Evolutionary conservation across 257 asterid species (phyloP), one percentile per base, ranked within the genome.

Genomic region (Petunia secreta): DNA sequence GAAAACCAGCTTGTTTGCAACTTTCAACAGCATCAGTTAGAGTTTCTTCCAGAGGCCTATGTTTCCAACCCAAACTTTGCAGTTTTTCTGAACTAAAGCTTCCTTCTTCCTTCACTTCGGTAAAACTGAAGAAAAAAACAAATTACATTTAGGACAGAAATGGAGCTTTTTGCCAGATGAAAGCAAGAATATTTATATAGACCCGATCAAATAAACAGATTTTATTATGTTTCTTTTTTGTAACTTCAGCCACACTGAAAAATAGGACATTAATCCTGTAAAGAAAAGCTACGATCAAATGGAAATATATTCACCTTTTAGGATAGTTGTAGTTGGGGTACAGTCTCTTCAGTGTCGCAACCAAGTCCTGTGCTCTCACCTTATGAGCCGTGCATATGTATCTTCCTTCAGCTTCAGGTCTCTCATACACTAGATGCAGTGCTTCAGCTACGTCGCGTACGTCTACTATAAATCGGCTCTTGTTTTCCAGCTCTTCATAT

Each of bases 361-460:
- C 90, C 82, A 92, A 1, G 11, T 87, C 93, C 54, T 75, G 85
- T 57, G 78, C 25, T 39, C 43, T 77, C 76, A 84, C 16, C 1
- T 16, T 8, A 82, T 89, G 90, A 63, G 93, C 85, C 1, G 75
- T n/a, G 85, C 97, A 92, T 75, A 89, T 69, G 88, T 92, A 94
- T 83, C 96, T 86, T n/a, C 97, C 97, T 85, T 89, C 86, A 62
- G 97, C 92, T 77, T 91, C 90, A 1, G 88, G 85, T 53, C 55
- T 86, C 90, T 90, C 96, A 39, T 91, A 92, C 2, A 86, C 86
- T 63, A 94, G 79, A 58, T 86, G 82, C 16, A 92, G 77, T 8
- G 92, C 89, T 78, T 84, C 93, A 59, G 89, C 93, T 57, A 91
- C 89, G 59, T 94, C 98, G n/a, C 94, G 92, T 9, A 91, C 97